Evolutionary conservation across 441 rosid species (phyloP), one percentile per base, ranked within the genome.

Genomic region (Populus hybrid): DNA sequence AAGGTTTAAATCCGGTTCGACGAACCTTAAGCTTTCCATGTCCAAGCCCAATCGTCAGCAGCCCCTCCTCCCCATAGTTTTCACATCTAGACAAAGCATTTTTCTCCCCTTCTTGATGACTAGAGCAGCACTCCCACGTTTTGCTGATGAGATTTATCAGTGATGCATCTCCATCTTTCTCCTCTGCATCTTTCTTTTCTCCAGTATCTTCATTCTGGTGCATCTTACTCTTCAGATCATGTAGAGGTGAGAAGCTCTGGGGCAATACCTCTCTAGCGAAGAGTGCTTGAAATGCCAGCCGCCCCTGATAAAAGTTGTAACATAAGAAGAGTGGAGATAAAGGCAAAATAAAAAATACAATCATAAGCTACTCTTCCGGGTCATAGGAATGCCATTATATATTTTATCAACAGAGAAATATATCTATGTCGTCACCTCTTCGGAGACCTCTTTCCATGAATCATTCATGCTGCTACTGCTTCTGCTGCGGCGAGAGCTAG

Each of bases 391-490:
- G 40, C 64, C 20, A 21, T 11, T n/a, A 21, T 20, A 34, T 24
- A 46, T 28, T 32, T 30, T 10, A 59, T 28, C 75, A 14, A 46
- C 32, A 7, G 32, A 36, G 46, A 24, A 40, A 24, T 35, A 23
- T 23, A 64, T 35, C 8, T n/a, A 40, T 42, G 6, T 26, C 67
- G 14, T 81, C 82, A 92, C 99, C 99, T 66, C 97, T 85, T 93
- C 89, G 30, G 99, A 95, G 75, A 95, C 99, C 81, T 86, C 96
- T 78, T 93, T 95, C 98, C 98, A 90, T 16, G 93, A 89, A 81
- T 95, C 99, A 34, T 75, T 82, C 40, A 57, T 42, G 83, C 36
- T 90, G 87, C 83, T 80, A 73, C 78, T 81, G 83, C 86, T 90
- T 85, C 90, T 87, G 81, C 80, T 69, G 38, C 94, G 92, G 68